phyloP scores from a whole-genome alignment of 1,284 basidiomycete species.

The Sporisorium scitamineum region DNA sequence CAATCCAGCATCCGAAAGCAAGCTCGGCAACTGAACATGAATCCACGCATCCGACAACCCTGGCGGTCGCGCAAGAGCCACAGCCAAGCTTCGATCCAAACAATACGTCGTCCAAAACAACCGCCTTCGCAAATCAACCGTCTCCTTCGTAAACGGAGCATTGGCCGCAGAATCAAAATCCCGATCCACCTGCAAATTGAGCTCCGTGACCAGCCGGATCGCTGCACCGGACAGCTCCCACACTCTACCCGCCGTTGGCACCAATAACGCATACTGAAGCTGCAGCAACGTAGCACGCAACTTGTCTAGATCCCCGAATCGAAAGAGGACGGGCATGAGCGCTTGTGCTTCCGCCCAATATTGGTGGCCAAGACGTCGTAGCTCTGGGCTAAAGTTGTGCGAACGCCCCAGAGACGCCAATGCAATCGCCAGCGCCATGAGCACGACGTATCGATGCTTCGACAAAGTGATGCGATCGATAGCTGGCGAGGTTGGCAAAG shows the following conservation, averaged over 20 bases:
- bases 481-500: slow-evolving; percentile 15
- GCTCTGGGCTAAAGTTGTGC: slow-evolving; percentile 51
- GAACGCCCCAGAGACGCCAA: slow-evolving; percentile 42
- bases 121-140: slow-evolving; percentile 36
- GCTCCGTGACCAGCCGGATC: slow-evolving; percentile 45
- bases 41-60: slow-evolving; percentile 53
- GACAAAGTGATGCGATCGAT: slow-evolving; percentile 28
- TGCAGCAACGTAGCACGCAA: slow-evolving; percentile 38
- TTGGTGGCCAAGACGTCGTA: slow-evolving; percentile 38
- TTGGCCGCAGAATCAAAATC: slow-evolving; percentile 42
- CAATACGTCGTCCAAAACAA: slow-evolving; percentile 55
- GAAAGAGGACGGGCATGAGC: slow-evolving; percentile 22
- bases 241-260: slow-evolving; percentile 42
- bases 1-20: slow-evolving; percentile 31
- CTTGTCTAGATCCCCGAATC: slow-evolving; percentile 38
- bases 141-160: slow-evolving; percentile 21
- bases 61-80: slow-evolving; percentile 41
- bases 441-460: slow-evolving; percentile 30
- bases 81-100: slow-evolving; percentile 41
- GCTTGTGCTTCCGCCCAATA: slow-evolving; percentile 45
- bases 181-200: slow-evolving; percentile 47
- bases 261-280: slow-evolving; percentile 41
- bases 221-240: slow-evolving; percentile 50
- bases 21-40: slow-evolving; percentile 41
- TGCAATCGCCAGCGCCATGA: slow-evolving; percentile 43